These are phyloP conservation scores for Umbelopsis vinacea DNA, from an alignment of 192 early-diverging fungal genomes.

Conservation along the genomic window DNA sequence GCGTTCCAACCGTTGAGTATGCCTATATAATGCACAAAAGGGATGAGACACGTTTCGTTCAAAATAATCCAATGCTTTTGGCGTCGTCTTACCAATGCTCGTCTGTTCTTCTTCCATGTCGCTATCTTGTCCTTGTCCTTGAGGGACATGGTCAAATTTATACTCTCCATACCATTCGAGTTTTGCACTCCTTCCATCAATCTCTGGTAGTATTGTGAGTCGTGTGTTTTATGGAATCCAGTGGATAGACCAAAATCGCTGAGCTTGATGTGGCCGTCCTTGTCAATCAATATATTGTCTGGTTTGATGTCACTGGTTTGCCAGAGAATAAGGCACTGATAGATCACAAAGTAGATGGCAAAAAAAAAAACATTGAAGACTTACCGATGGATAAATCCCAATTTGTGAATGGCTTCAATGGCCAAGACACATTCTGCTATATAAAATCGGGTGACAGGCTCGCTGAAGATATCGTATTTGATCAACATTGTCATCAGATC, in stretches of 20 bases:
- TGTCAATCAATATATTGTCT: constrained; percentile 93
- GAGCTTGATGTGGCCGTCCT: constrained; percentile 98
- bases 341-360: not conserved
- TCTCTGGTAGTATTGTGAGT: constrained; percentile 92
- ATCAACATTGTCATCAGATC: constrained; percentile 99
- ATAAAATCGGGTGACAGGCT: constrained; percentile 98
- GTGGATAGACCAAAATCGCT: constrained; percentile 99
- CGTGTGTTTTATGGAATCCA: constrained; percentile 99
- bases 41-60: not conserved
- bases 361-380: not conserved
- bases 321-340: not conserved
- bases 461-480: constrained; percentile 96
- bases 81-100: constrained; percentile 68
- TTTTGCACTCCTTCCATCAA: constrained; percentile 68
- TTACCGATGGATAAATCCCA: constrained; percentile 94
- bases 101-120: constrained; percentile 98
- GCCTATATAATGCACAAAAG: constrained; percentile 63
- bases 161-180: constrained; percentile 68
- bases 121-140: constrained; percentile 90
- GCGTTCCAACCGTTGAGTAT: constrained; percentile 97
- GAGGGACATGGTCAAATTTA: constrained; percentile 85
- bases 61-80: not conserved
- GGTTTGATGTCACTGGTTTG: constrained; percentile 76
- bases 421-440: constrained; percentile 96
- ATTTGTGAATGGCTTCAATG: constrained; percentile 89